A percentile compares a stretch with the other conserved stretches of the same genome.
Evolutionary conservation across 805 yeast species (phyloP).

Genomic region (Brettanomyces bruxellensis): DNA sequence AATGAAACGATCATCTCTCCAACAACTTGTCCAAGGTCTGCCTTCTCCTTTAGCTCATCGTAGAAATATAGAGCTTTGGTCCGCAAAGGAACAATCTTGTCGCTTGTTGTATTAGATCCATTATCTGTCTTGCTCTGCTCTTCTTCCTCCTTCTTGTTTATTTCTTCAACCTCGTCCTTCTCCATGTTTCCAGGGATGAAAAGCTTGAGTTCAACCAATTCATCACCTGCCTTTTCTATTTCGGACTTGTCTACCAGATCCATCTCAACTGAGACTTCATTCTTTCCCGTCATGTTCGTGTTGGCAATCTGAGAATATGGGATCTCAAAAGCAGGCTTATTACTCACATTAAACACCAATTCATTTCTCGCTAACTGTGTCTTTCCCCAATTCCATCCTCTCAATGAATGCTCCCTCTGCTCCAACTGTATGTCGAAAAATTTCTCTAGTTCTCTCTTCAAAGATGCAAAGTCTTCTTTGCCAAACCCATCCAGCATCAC

Average conservation of each 20-base stretch:
- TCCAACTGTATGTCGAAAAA: slow-evolving; percentile 68
- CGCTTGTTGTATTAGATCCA: slow-evolving; percentile 22
- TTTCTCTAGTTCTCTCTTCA: slow-evolving; percentile 78
- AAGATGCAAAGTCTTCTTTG: slow-evolving; percentile 64
- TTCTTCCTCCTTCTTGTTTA: slow-evolving; percentile 7
- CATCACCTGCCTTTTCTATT: slow-evolving; percentile 77
- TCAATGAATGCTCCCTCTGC: slow-evolving; percentile 78
- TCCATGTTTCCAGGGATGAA: slow-evolving; percentile 73
- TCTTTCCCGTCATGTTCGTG: slow-evolving; percentile 82
- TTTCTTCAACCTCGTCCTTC: slow-evolving; percentile 20
- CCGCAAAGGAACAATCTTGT: slow-evolving; percentile 34
- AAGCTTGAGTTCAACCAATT: slow-evolving; percentile 87
- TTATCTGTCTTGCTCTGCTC: slow-evolving; percentile 11
- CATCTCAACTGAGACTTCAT: slow-evolving; percentile 88
- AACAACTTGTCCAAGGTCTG: slow-evolving; percentile 87
- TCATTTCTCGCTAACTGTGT: slow-evolving; percentile 90
- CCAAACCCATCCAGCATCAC: slow-evolving; percentile 90
- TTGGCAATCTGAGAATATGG: slow-evolving; percentile 77
- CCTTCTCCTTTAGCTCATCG: slow-evolving; percentile 85
- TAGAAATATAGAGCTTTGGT: slow-evolving; percentile 80
- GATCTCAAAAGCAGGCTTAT: slow-evolving; percentile 84
- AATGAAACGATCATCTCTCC: slow-evolving; percentile 95
- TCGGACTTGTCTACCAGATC: slow-evolving; percentile 36
- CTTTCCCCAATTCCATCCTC: slow-evolving; percentile 99
- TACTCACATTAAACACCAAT: slow-evolving; percentile 74